Evolutionary conservation across 768 basidiomycete species (phyloP).

Genomic region (Cyathus striatus): DNA sequence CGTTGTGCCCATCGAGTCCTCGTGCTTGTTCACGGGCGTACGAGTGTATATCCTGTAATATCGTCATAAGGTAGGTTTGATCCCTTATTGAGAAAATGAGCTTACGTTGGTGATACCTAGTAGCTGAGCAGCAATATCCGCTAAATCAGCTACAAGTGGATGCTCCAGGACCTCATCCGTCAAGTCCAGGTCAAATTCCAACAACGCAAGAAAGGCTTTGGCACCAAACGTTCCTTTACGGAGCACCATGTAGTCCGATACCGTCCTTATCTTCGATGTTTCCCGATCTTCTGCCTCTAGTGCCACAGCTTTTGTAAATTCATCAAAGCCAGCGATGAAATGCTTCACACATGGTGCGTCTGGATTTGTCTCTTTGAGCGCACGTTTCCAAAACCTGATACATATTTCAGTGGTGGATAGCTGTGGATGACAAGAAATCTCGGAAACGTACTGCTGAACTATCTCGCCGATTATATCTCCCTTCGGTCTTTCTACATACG

Average conservation of each 20-base stretch:
- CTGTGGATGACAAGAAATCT: neutral
- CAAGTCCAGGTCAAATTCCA: constrained; percentile 53
- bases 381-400: constrained; percentile 16
- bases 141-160: constrained; percentile 39
- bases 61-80: constrained; percentile 1
- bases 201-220: constrained; percentile 44
- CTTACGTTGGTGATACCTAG: constrained; percentile 29
- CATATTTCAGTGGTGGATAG: neutral
- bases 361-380: constrained; percentile 4
- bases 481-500: constrained; percentile 7
- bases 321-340: constrained; percentile 31
- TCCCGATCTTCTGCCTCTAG: constrained; percentile 38
- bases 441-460: constrained; percentile 10
- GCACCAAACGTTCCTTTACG: constrained; percentile 51
- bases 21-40: constrained; percentile 33
- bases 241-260: constrained; percentile 48
- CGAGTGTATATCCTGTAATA: constrained; percentile 30
- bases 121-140: constrained; percentile 44
- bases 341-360: constrained; percentile 14
- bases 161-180: constrained; percentile 51
- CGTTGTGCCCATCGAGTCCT: constrained; percentile 34
- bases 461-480: constrained; percentile 13
- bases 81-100: constrained; percentile 1
- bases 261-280: constrained; percentile 27
- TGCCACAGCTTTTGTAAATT: constrained; percentile 36